Evolutionary conservation across 169 alveolate species (phyloP), one percentile per base, ranked within the genome.

Genomic region (Plasmodium gallinaceum): DNA sequence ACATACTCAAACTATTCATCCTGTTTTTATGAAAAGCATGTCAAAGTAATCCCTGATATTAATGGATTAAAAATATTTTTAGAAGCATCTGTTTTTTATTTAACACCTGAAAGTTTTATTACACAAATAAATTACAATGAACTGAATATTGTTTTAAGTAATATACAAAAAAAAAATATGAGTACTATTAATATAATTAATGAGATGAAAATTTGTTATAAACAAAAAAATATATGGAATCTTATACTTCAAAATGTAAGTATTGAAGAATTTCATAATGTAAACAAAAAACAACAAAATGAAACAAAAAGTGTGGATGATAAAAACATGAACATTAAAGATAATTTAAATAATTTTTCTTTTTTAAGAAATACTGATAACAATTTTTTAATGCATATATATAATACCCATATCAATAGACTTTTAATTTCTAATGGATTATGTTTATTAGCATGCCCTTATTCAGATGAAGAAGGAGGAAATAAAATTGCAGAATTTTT

Each of bases 361-460:
- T 37, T 42, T 51, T 46, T 8, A 74, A n/a, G 26, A 7, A 43
- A 57, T 22, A 37, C 32, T 7, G 14, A 14, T 18, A 24, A 54
- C 12, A 83, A 51, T 43, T 43, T 83, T 46, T 73, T 83, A 45
- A 54, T 69, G 42, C 85, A 61, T 18, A 46, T 69, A 52, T 66
- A 66, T 52, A 45, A 83, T 26, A 83, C 91, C 7, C 64, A 66
- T 9, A 83, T 83, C 3, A 66, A 83, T 37, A 68, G 32, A 51
- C 68, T 51, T 32, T 73, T 83, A 12, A 24, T 83, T 45, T 46
- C 24, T 2, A 68, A 68, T 4, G 91, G 86, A 16, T 71, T 45
- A 10, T 69, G 74, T 37, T 62, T 83, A 48, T 22, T 83, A 9
- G 86, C 86, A 54, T 68, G 91, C 60, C 91, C 91, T 37, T 83